These are phyloP conservation scores for Barnettozyma populi DNA, from an alignment of 805 yeast genomes.

Conservation along the genomic window DNA sequence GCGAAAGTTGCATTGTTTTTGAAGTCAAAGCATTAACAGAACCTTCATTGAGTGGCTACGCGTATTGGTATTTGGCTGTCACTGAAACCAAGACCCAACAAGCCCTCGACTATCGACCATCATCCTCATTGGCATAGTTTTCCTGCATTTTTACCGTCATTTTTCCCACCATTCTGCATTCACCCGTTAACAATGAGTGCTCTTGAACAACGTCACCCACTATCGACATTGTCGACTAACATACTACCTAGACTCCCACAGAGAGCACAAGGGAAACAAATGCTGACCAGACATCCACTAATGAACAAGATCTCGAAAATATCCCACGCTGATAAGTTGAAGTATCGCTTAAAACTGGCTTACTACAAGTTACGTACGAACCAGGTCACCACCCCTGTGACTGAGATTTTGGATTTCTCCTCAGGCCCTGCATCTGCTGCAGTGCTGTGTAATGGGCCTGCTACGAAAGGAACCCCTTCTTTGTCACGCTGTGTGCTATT, in stretches of 20 bases:
- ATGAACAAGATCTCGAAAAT: not conserved
- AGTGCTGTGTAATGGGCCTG: not conserved
- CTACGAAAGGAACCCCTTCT: slow-evolving; percentile 17
- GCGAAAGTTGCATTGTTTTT: not conserved
- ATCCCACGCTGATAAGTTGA: slow-evolving; percentile 35
- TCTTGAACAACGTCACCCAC: slow-evolving; percentile 18
- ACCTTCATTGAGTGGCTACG: not conserved
- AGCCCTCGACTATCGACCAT: not conserved
- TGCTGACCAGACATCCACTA: not conserved
- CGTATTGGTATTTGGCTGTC: not conserved
- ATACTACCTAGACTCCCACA: slow-evolving; percentile 8
- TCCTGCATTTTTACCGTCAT: not conserved
- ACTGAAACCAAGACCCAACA: not conserved
- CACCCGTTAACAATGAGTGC: slow-evolving; percentile 13
- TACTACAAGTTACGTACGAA: slow-evolving; percentile 47
- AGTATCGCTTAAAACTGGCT: slow-evolving; percentile 45
- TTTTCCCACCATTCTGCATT: not conserved
- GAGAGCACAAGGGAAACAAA: not conserved
- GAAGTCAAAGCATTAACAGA: not conserved
- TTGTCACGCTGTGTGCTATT: slow-evolving; percentile 26
- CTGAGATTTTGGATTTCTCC: slow-evolving; percentile 21
- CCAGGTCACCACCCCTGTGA: slow-evolving; percentile 34
- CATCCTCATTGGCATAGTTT: not conserved
- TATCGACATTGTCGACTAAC: slow-evolving; percentile 17
- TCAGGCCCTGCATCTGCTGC: not conserved